A percentile compares a stretch with the other conserved stretches of the same genome.
Conservation (phyloP, 441 rosid species). For the Erysimum cheiri region DNA sequence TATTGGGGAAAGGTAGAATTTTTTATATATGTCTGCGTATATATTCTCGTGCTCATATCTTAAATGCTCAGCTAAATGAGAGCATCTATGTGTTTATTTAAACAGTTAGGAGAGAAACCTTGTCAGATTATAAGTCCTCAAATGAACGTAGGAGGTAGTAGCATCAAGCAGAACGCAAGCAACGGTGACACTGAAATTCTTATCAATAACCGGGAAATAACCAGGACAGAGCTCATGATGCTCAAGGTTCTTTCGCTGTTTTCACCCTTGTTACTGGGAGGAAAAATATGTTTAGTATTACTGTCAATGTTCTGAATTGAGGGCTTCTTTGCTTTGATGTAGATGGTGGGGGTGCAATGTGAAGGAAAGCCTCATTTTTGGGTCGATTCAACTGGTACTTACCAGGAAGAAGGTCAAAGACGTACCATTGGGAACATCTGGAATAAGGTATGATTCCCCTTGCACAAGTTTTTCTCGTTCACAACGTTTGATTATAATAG, state of each 20-base stretch:
- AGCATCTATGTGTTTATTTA: constrained; percentile 29
- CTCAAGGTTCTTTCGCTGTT: constrained; percentile 51
- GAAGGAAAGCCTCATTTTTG: constrained; percentile 69
- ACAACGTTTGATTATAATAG: constrained; percentile 12
- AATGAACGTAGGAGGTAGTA: constrained; percentile 49
- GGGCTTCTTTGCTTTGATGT: constrained; percentile 35
- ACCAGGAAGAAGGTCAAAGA: constrained; percentile 96
- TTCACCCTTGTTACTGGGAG: background rate
- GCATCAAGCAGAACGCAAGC: constrained; percentile 52
- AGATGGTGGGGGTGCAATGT: constrained; percentile 59
- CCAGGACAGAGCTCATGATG: constrained; percentile 54
- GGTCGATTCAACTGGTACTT: constrained; percentile 74
- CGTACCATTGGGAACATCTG: constrained; percentile 91
- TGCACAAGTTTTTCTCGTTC: constrained; percentile 28
- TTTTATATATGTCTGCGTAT: constrained; percentile 13
- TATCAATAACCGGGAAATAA: constrained; percentile 61
- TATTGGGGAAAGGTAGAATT: constrained; percentile 72
- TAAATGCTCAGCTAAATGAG: constrained; percentile 21
- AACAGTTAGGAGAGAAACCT: constrained; percentile 66
- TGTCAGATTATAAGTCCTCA: constrained; percentile 58
- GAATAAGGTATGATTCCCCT: constrained; percentile 53
- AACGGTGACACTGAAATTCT: constrained; percentile 58
- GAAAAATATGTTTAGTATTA: background rate
- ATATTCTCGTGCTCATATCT: background rate
- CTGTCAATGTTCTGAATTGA: constrained; percentile 24